Base-by-base conservation (phyloP, 768 basidiomycete genomes). In the Mycena albidolilacea region DNA sequence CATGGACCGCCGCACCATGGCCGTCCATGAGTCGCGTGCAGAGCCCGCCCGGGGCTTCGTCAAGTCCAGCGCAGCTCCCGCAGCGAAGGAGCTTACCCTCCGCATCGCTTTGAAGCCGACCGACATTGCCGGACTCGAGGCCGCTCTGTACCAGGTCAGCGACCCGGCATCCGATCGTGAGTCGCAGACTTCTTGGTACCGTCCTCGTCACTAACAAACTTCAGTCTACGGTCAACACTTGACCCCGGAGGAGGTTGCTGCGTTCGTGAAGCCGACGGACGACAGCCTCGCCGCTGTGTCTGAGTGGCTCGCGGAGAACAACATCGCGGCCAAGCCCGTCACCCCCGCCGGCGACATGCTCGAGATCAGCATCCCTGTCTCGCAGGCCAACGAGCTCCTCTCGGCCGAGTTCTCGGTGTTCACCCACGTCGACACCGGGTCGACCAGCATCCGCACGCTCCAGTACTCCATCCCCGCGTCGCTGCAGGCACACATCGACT, bases 261-360 rank as follows among this genome's bases (percentile, higher is more conserved):
- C 74, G 9, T 81, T 85, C 35, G 79, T 84, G 57, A 80, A 81
- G 10, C 85, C 85, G 0, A 80, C 80, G 48, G 73, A 80, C 2
- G 80, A 83, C 37, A 77, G 83, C 5, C 70, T 82, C 5, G 69
- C 77, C 7, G 67, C 82, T 37, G 82, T 86, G 23, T 75, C 79
- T 30, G 72, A 74, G 9, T 86, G 85, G 85, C 81, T 86, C 39
- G 59, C 69, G 14, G 75, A 78, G 50, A 80, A 85, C 60, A 82
- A 76, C 15, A 74, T 86, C 35, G 74, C 74, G 19, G 57, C 79
- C 15, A 55, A 55, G 6, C 52, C 65, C 60, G 46, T 72, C 19
- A 71, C 78, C 5, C 73, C 76, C 19, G 74, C 78, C 8, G 75
- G 78, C 14, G 78, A 79, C 68, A 73, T 74, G 71, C 62, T 79